Evolutionary conservation across 805 yeast species (phyloP), one percentile per base, ranked within the genome.

Genomic region (Henningerozyma blattae): DNA sequence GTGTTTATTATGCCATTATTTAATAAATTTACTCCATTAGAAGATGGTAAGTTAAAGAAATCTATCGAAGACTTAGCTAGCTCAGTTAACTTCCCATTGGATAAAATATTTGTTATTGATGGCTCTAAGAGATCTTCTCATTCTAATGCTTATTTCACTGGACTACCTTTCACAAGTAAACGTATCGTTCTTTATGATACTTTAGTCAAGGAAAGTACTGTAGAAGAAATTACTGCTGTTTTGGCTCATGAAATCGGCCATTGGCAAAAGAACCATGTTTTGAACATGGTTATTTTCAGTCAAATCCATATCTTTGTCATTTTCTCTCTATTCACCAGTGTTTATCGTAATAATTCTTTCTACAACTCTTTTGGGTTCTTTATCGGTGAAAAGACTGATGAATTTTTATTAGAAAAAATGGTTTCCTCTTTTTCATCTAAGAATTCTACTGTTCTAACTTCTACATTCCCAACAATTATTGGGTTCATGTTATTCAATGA

Each of bases 211-310:
- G 79, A 83, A 38, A 77, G 86, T 22, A 61, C 86, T 20, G 70
- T 73, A 19, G 71, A 69, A 28, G 94, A 91, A 59, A 83, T 86
- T 27, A 84, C 86, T 34, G 96, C 97, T 34, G 95, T 91, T 1
- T 67, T 89, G 43, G 97, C 94, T n/a, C 99, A 91, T 54, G 99
- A 91, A 64, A 79, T 91, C 46, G 99, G 99, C 33, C 99, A 91
- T 58, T 91, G 99, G 99, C 77, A 79, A 48, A 68, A 81, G 55
- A 76, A 80, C 38, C 99, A 91, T 58, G 79, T 87, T 40, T 65
- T 87, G n/a, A 77, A 76, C 53, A 70, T 79, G 68, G 59, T 91
- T 49, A 49, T 70, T 4, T 68, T 77, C 41, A 65, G 74, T 31
- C 87, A 84, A 58, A 54, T 62, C 4, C 82, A 82, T 46, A 57